Evolutionary conservation across 805 yeast genomes (phyloP).

Genomic region (Wickerhamomyces bovis): DNA sequence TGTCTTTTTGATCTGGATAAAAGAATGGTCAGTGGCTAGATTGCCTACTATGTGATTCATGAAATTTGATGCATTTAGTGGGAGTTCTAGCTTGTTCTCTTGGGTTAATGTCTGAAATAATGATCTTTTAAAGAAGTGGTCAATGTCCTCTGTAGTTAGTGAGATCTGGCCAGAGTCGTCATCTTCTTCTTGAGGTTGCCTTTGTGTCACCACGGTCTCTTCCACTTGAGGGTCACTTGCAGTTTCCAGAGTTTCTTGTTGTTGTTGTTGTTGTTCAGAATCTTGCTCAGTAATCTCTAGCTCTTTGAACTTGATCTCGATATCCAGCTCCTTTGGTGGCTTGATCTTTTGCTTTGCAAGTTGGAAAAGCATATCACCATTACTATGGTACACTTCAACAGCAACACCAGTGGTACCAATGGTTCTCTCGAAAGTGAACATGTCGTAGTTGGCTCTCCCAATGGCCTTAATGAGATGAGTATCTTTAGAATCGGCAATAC

Average conservation of each 20-base stretch:
- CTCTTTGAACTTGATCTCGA: conserved; percentile 19
- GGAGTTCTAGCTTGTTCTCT: conserved; percentile 46
- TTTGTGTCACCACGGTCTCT: conserved; percentile 5
- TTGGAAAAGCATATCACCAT: conserved; percentile 58
- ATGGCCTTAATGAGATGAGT: conserved; percentile 69
- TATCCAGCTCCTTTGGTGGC: conserved; percentile 35
- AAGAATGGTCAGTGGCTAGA: conserved; percentile 59
- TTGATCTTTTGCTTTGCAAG: conserved; percentile 40
- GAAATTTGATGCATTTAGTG: conserved; percentile 68
- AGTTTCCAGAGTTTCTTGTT: conserved; percentile 5
- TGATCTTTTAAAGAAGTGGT: conserved; percentile 67
- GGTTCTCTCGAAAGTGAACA: conserved; percentile 39
- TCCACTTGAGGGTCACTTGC: not conserved
- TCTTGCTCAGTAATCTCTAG: conserved; percentile 13
- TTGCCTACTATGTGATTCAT: conserved; percentile 65
- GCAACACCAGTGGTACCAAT: conserved; percentile 75
- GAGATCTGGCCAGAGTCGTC: conserved; percentile 12
- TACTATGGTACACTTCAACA: conserved; percentile 60
- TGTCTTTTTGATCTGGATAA: conserved; percentile 65
- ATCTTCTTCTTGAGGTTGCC: conserved; percentile 6
- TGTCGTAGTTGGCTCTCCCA: conserved; percentile 51
- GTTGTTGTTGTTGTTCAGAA: conserved; percentile 8
- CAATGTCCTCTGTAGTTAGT: conserved; percentile 59
- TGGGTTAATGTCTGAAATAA: conserved; percentile 61
- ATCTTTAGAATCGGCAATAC: conserved; percentile 51